Percentiles rank a stretch among this genome's conserved stretches.
Conservation (phyloP, 1,139 yeast species). For the Zygoascus meyerae region DNA sequence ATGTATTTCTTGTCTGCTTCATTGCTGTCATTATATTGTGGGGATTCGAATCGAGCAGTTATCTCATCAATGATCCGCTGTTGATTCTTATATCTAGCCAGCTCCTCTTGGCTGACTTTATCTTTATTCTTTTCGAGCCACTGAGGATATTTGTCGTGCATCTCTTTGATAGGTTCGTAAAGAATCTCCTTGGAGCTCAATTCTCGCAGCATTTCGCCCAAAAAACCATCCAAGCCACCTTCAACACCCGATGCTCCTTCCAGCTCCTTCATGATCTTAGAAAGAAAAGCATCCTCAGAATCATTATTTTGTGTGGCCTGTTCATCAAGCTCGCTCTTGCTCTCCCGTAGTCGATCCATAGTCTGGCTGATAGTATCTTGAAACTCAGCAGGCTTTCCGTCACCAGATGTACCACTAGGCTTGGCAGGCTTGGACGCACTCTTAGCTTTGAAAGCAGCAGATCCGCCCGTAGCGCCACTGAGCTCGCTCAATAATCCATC, state of each 20-base stretch:
- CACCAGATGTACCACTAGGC: slow-evolving; percentile 4
- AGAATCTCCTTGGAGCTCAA: slow-evolving; percentile 80
- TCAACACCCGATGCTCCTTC: slow-evolving; percentile 51
- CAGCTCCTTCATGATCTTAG: slow-evolving; percentile 50
- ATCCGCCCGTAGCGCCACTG: slow-evolving; percentile 36
- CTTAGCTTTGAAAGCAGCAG: neutral
- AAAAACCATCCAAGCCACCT: slow-evolving; percentile 50
- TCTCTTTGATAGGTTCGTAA: slow-evolving; percentile 82
- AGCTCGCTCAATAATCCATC: slow-evolving; percentile 47
- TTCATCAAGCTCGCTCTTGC: slow-evolving; percentile 48
- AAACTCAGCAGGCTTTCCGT: slow-evolving; percentile 40
- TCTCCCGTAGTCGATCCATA: slow-evolving; percentile 58
- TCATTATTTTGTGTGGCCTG: slow-evolving; percentile 39
- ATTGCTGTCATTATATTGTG: slow-evolving; percentile 50
- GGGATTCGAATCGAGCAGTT: slow-evolving; percentile 51
- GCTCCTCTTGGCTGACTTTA: slow-evolving; percentile 29
- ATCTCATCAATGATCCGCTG: slow-evolving; percentile 41
- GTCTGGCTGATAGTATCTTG: slow-evolving; percentile 78
- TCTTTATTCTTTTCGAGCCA: slow-evolving; percentile 51
- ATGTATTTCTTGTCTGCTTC: slow-evolving; percentile 47
- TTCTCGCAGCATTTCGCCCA: slow-evolving; percentile 75
- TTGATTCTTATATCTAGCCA: slow-evolving; percentile 33
- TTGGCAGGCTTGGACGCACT: slow-evolving; percentile 14
- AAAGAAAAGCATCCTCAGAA: slow-evolving; percentile 39
- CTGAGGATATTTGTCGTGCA: slow-evolving; percentile 57